phyloP scores from a whole-genome alignment of 306 rosid species.

The Abrus pulchellus region DNA sequence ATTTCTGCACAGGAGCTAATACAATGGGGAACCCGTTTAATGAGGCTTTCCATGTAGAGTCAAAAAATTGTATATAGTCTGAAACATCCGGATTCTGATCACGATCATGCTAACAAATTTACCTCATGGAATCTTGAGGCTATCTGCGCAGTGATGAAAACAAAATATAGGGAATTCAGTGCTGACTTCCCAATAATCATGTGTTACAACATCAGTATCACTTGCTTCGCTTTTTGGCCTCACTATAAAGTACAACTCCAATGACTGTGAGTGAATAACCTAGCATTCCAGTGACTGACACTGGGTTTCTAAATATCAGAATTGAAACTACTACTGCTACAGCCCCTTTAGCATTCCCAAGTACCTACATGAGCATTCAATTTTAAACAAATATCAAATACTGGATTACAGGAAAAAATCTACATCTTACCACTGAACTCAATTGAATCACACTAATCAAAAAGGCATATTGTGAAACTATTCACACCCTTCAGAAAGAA shows the following conservation, averaged over 20 bases:
- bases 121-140: slow-evolving; percentile 55
- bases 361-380: slow-evolving; percentile 70
- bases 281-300: slow-evolving; percentile 97
- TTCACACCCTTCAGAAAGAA: neutral
- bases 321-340: slow-evolving; percentile 99
- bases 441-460: slow-evolving; percentile 37
- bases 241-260: slow-evolving; percentile 95
- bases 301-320: slow-evolving; percentile 93
- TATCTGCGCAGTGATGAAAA: slow-evolving; percentile 46
- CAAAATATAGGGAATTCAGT: slow-evolving; percentile 52
- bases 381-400: slow-evolving; percentile 20
- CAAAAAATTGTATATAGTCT: slow-evolving; percentile 51
- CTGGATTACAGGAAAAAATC: slow-evolving; percentile 5
- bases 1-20: slow-evolving; percentile 70
- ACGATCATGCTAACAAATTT: slow-evolving; percentile 51
- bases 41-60: slow-evolving; percentile 55
- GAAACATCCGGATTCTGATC: slow-evolving; percentile 56
- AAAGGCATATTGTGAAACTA: slow-evolving; percentile 4
- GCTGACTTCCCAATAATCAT: slow-evolving; percentile 45
- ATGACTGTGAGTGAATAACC: slow-evolving; percentile 92
- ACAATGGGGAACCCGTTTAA: slow-evolving; percentile 63
- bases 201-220: slow-evolving; percentile 47
- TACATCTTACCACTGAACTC: slow-evolving; percentile 17
- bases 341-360: slow-evolving; percentile 99
- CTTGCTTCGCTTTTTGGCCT: slow-evolving; percentile 99